phyloP scores from a whole-genome alignment of 2,329 filamentous ascomycete species.

The Pestalotiopsis sp. region DNA sequence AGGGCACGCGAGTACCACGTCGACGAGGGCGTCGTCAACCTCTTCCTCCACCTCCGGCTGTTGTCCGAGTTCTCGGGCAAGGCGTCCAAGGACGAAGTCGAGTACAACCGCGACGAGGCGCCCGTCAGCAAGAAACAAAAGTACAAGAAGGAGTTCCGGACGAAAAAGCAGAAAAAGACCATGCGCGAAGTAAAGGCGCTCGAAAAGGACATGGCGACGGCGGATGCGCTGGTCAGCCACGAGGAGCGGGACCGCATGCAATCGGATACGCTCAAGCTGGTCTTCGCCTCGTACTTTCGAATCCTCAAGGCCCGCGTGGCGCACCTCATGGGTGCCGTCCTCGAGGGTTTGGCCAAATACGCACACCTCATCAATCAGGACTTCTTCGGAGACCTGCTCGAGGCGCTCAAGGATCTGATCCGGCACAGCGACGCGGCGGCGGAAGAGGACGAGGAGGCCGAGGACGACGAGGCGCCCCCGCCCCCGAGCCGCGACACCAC shows the following conservation, averaged over 20 bases:
- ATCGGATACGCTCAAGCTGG: conserved; percentile 91
- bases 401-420: conserved; percentile 92
- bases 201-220: conserved; percentile 91
- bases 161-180: conserved; percentile 83
- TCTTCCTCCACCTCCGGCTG: conserved; percentile 86
- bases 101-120: conserved; percentile 42
- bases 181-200: conserved; percentile 84
- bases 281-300: conserved; percentile 94
- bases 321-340: conserved; percentile 91
- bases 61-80: conserved; percentile 87
- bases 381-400: conserved; percentile 95
- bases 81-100: conserved; percentile 76
- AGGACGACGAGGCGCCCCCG: conserved; percentile 46
- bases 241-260: conserved; percentile 95
- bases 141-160: conserved; percentile 81
- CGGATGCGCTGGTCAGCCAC: conserved; percentile 87
- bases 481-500: conserved; percentile 69
- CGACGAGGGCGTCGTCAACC: conserved; percentile 84
- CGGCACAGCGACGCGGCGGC: conserved; percentile 65
- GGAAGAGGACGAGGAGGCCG: conserved; percentile 42
- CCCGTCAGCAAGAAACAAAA: conserved; percentile 62
- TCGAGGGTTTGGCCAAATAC: conserved; percentile 92
- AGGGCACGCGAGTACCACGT: conserved; percentile 81
- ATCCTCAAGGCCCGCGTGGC: conserved; percentile 83
- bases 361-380: conserved; percentile 98